Conservation (phyloP, 495 filamentous ascomycete genomes). For the Xylona heveae region DNA sequence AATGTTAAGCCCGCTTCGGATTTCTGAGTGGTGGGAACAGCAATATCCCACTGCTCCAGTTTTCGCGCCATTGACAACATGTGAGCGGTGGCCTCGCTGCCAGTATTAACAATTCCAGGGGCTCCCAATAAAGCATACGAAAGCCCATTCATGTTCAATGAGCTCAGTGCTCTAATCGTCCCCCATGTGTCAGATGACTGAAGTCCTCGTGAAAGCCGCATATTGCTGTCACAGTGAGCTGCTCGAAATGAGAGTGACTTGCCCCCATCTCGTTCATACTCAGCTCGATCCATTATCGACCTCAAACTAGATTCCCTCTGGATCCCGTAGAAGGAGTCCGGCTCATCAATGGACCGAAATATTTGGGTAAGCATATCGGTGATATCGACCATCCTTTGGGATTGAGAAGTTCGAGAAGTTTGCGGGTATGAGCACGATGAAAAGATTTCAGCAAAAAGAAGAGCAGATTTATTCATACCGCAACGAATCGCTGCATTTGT, state of each 20-base stretch:
- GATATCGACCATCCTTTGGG: constrained; percentile 30
- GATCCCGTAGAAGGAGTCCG: constrained; percentile 91
- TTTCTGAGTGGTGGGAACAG: constrained; percentile 36
- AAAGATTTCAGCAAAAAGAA: constrained; percentile 63
- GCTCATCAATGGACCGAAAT: constrained; percentile 82
- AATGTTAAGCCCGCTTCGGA: constrained; percentile 52
- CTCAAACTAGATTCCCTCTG: constrained; percentile 51
- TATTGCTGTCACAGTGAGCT: constrained; percentile 74
- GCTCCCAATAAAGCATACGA: constrained; percentile 51
- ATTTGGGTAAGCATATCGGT: constrained; percentile 52
- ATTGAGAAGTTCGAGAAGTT: constrained; percentile 40
- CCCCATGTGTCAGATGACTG: constrained; percentile 22
- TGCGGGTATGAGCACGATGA: constrained; percentile 29
- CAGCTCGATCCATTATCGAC: constrained; percentile 61
- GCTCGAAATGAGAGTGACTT: constrained; percentile 82
- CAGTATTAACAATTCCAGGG: too few species aligned
- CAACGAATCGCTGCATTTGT: constrained; percentile 61
- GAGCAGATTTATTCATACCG: constrained; percentile 66
- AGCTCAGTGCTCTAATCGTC: constrained; percentile 39
- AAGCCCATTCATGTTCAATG: constrained; percentile 47
- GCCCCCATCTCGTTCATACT: constrained; percentile 72
- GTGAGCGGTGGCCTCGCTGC: constrained; percentile 18
- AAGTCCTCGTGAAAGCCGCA: constrained; percentile 25
- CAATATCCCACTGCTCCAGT: constrained; percentile 84
- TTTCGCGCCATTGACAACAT: constrained; percentile 58